phyloP scores from a whole-genome alignment of 2,329 filamentous ascomycete genomes.

The Ambrosiella beaveri region DNA sequence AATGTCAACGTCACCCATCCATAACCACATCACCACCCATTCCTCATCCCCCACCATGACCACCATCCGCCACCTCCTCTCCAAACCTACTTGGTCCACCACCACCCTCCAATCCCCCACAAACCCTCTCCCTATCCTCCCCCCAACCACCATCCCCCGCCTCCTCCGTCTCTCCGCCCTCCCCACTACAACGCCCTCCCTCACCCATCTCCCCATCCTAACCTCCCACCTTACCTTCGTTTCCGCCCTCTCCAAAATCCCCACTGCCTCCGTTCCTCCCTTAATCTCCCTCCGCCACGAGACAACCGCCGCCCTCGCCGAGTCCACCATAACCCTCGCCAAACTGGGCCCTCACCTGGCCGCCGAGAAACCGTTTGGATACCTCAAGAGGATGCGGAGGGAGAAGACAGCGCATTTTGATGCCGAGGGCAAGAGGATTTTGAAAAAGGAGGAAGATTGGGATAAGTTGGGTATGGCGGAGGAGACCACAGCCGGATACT shows the following conservation, averaged over 20 bases:
- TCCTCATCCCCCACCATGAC: constrained; percentile 14
- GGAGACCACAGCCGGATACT: constrained; percentile 52
- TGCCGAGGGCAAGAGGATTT: neutral
- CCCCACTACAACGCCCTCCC: constrained; percentile 37
- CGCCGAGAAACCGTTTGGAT: constrained; percentile 44
- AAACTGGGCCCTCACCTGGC: constrained; percentile 38
- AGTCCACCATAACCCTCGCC: constrained; percentile 41
- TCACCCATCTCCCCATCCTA: constrained; percentile 55
- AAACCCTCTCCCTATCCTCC: constrained; percentile 30
- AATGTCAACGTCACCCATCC: constrained; percentile 7
- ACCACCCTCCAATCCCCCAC: constrained; percentile 41
- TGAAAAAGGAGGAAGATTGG: constrained; percentile 38
- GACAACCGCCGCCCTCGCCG: constrained; percentile 42
- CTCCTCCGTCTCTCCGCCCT: constrained; percentile 81
- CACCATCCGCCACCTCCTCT: constrained; percentile 33
- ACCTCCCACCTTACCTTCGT: constrained; percentile 80
- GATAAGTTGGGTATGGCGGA: constrained; percentile 50
- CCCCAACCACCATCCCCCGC: constrained; percentile 55
- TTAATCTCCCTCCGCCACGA: constrained; percentile 70
- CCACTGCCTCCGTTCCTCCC: constrained; percentile 42
- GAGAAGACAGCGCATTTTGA: neutral
- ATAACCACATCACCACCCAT: constrained; percentile 9
- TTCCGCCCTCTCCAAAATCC: constrained; percentile 40
- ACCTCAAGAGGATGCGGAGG: constrained; percentile 26
- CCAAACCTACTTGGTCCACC: constrained; percentile 69